Base-by-base conservation (phyloP, 2,329 filamentous ascomycete species). In the Monosporascus sp. region DNA sequence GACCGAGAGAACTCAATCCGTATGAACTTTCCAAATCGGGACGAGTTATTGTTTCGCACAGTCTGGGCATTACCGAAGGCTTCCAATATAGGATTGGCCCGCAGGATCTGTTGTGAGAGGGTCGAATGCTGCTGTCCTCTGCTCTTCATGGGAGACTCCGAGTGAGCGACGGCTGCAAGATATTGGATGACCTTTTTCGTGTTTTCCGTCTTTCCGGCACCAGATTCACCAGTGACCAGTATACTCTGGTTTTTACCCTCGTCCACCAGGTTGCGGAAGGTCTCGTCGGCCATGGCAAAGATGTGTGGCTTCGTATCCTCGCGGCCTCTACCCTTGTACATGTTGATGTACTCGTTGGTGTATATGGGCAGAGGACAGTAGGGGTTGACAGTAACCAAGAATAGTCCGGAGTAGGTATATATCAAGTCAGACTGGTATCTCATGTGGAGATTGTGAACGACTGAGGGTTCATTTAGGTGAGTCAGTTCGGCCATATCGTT, bases 171-270 rank as follows among this genome's bases (percentile, higher is more conserved):
- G 1, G 94, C 91, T 15, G 94, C 94, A 44, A 99, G 83, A 67
- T 99, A 99, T 65, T 99, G 95, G 52, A 99, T 99, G 62, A 99
- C 94, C 70, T 99, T 99, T 69, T 99, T 99, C 17, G 94, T 99
- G 68, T 99, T 99, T 70, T 99, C 94, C 0, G 94, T 99, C 75
- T 99, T 99, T 62, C 94, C 94, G 36, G 94, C 94, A 67, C 94
- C 94, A 18, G 94, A 99, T 74, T 99, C 94, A 72, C 94, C 94
- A 3, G 94, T 99, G 22, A 99, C 95, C 50, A 99, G 78, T 63
- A 99, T 99, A 65, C 93, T 97, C 73, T 99, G 94, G 63, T 99
- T 97, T 60, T 91, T 81, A 41, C 92, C 92, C 71, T 97, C 94
- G 50, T 97, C 92, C 0, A 99, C 90, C 35, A 99, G 77, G 65